These are phyloP conservation scores for Cryphonectria naterciae DNA, from an alignment of 2,329 filamentous ascomycete species.

Conservation along the genomic window DNA sequence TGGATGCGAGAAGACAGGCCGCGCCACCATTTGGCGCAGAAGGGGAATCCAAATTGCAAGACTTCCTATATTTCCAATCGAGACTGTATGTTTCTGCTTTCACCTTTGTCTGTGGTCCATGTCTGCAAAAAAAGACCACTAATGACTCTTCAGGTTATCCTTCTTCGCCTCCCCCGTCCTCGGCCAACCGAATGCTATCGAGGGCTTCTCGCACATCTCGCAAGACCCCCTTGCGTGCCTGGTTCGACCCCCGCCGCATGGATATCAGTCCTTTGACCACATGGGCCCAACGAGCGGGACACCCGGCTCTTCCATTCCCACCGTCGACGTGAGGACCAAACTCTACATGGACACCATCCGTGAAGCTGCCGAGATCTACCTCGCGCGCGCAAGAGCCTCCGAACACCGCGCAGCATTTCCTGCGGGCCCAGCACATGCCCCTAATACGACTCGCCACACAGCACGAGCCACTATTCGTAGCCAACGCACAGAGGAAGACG, in stretches of 20 bases:
- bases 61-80: conserved; percentile 25
- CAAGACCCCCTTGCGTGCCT: conserved; percentile 16
- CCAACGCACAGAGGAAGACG: not conserved
- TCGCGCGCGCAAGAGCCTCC: conserved; percentile 14
- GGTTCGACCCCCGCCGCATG: conserved; percentile 10
- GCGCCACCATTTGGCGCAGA: not conserved
- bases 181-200: conserved; percentile 22
- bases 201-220: conserved; percentile 20
- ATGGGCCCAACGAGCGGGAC: conserved; percentile 10
- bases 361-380: conserved; percentile 20
- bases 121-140: not conserved
- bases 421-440: not conserved
- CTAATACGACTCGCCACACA: not conserved
- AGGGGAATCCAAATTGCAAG: conserved; percentile 1
- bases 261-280: conserved; percentile 10
- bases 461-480: too few relatives aligned
- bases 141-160: conserved; percentile 11
- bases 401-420: not conserved
- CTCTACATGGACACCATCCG: conserved; percentile 24
- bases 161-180: conserved; percentile 24
- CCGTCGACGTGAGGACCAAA: conserved; percentile 14
- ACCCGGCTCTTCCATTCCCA: not conserved
- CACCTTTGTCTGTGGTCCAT: not conserved
- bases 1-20: conserved; percentile 18
- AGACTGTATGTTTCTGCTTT: conserved; percentile 15